Evolutionary conservation across 2,329 filamentous ascomycete genomes (phyloP), one percentile per base, ranked within the genome.

Genomic region (Venturia oleaginea): DNA sequence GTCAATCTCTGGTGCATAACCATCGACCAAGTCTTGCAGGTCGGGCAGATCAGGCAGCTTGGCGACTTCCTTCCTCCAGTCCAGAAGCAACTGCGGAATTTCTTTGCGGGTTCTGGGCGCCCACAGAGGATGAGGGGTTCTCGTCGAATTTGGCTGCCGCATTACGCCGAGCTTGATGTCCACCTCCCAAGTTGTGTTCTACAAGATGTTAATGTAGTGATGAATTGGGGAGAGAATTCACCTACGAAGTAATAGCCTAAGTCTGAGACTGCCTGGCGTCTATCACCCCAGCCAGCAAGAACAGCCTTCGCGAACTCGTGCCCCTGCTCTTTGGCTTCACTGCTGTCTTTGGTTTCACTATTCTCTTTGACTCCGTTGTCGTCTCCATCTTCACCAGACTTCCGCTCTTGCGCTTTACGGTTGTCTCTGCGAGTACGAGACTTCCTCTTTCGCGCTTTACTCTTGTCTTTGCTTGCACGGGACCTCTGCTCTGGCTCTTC

Each of bases 181-280:
- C 6, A 57, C 19, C 27, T 57, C 51, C 51, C 51, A 57, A 4
- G 51, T 57, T 8, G 51, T 57, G 24, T 57, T 57, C 51, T 57
- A 15, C 27, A 34, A 34, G n/a, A 57, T n/a, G 19, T 57, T 57
- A 57, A 30, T 37, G 15, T 5, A 19, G 13, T 32, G 24, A 19
- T 15, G 8, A n/a, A 22, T 30, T 8, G 34, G 15, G 15, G 30
- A 54, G 48, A 34, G 10, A 10, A 7, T n/a, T 57, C n/a, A 13
- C 51, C 24, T 32, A 57, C 51, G 27, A 57, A 57, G 24, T 32
- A 57, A 8, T 57, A 57, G 5, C 51, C 51, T 57, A 57, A 19
- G 15, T 57, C 51, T 57, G 51, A 57, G 51, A 57, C 51, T 57
- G 30, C 51, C 30, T 57, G 27, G 17, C 51, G 51, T 34, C 43